Base-by-base conservation (phyloP, 148 eudicot species). In the Selenicereus undatus region DNA sequence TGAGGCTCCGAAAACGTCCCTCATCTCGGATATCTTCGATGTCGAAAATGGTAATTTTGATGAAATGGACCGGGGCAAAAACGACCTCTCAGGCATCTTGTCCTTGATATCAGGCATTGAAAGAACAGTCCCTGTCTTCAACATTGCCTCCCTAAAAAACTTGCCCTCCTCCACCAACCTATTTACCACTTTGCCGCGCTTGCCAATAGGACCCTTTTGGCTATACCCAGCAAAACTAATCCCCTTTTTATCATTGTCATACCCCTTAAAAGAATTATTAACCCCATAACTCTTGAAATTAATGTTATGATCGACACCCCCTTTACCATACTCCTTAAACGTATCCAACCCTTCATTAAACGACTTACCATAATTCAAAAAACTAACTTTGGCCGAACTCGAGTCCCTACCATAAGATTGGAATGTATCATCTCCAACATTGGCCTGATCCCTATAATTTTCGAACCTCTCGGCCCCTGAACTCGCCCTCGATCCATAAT, bases 81-180 rank as follows among this genome's bases (percentile, higher is more conserved):
- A 95, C 3, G 97, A 93, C 86, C 98, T 88, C 77, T 60, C 80
- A 18, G 98, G 98, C 98, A 92, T 91, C 78, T 85, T 91, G 21
- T 95, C 98, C 51, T 32, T 77, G 22, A 95, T 93, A 75, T 95
- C 90, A 14, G 98, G 97, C 97, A 95, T 92, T 79, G 79, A 89
- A 86, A 92, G 89, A 0, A 86, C 66, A 3, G 70, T 89, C 24
- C 97, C 94, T 76, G 84, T 77, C 68, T 88, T 90, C 82, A 95
- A 39, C 92, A 91, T 82, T 51, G 82, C 78, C 76, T 95, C 98
- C 78, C 97, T 88, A 66, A 95, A 95, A 85, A 95, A 95, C 75
- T 88, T 93, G 1, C 92, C 97, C 83, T 84, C 86, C 68, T 91
- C 93, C 0, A 89, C 93, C 77, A 83, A 86, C 77, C 64, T 90